Conservation (phyloP, 2,329 filamentous ascomycete species). For the Cercospora zeina region DNA sequence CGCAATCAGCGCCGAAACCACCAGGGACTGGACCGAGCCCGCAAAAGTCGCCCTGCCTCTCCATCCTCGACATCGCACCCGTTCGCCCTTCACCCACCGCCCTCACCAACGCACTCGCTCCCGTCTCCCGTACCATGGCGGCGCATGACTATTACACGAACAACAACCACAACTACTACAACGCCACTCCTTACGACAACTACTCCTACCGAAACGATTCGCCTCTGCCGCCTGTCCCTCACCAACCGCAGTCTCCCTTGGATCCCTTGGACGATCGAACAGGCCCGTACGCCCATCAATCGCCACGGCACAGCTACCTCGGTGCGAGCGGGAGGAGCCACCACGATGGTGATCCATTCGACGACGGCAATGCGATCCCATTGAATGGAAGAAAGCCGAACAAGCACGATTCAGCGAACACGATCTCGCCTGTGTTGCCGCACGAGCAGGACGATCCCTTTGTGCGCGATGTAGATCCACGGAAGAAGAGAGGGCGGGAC, state of each 20-base stretch:
- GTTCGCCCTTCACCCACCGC: too few species aligned
- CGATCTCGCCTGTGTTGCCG: constrained; percentile 44
- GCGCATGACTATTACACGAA: constrained; percentile 54
- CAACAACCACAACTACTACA: constrained; percentile 42
- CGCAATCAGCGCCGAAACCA: constrained; percentile 5
- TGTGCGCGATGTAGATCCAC: constrained; percentile 40
- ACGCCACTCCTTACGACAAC: constrained; percentile 41
- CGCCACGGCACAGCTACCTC: constrained; percentile 52
- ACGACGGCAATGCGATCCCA: constrained; percentile 53
- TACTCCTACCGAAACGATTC: constrained; percentile 50
- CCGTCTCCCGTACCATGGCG: constrained; percentile 23
- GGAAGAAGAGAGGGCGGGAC: constrained; percentile 28
- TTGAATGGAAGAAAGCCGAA: constrained; percentile 42
- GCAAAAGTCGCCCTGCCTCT: neutral
- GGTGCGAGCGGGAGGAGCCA: constrained; percentile 57
- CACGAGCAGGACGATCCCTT: constrained; percentile 45
- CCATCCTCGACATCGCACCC: neutral
- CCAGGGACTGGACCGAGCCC: neutral
- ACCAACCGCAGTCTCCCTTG: constrained; percentile 32
- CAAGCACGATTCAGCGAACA: constrained; percentile 43
- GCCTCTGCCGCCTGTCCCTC: constrained; percentile 38
- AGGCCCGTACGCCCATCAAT: constrained; percentile 29
- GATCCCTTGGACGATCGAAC: constrained; percentile 37
- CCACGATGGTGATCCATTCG: constrained; percentile 49
- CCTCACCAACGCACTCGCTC: constrained; percentile 13